A percentile compares a stretch with the other conserved stretches of the same genome.
These are phyloP conservation scores for Angophora floribunda DNA, from an alignment of 345 rosid species.

Conservation along the genomic window DNA sequence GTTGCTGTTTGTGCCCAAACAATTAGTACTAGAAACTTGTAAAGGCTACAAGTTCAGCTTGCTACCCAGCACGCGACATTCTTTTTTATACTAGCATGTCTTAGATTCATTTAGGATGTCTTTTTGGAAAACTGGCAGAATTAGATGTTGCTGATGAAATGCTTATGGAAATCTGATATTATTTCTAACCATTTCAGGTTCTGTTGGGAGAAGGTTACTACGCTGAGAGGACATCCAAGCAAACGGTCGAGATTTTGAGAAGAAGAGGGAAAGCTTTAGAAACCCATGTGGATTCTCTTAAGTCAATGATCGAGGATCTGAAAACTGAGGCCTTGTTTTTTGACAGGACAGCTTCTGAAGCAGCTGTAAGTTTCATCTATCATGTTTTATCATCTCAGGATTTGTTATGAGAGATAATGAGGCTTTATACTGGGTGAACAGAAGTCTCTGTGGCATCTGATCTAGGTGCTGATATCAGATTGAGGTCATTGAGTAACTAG, in stretches of 20 bases:
- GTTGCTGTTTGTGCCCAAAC: neutral
- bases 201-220: constrained; percentile 79
- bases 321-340: constrained; percentile 74
- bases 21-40: neutral
- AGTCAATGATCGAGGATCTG: constrained; percentile 69
- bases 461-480: neutral
- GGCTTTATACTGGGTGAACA: neutral
- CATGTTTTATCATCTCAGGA: neutral
- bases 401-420: neutral
- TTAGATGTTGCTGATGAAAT: neutral
- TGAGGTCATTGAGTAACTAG: neutral
- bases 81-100: neutral
- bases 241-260: constrained; percentile 63
- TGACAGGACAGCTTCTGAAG: constrained; percentile 66
- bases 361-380: constrained; percentile 31
- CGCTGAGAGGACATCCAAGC: constrained; percentile 67
- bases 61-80: neutral
- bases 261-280: constrained; percentile 71
- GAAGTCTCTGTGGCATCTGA: neutral
- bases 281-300: constrained; percentile 47
- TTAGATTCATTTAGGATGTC: neutral
- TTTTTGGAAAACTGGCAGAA: neutral
- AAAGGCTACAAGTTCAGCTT: neutral
- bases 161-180: neutral
- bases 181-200: constrained; percentile 27